A percentile compares a stretch with the other conserved stretches of the same genome.
Conservation (phyloP, 441 rosid species). For the Eutrema salsugineum region DNA sequence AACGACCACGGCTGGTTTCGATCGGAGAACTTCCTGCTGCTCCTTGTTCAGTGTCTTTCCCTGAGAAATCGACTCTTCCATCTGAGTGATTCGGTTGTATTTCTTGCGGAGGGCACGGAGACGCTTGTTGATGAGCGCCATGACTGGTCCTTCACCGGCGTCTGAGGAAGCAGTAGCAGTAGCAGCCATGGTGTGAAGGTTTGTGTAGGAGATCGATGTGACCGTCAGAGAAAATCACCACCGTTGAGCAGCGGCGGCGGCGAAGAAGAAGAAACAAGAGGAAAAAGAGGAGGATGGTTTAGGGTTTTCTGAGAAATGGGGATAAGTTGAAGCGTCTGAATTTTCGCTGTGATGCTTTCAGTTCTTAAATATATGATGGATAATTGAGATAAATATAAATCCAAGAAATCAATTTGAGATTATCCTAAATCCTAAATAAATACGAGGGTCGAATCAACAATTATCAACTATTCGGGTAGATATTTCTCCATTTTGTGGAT, state of each 20-base stretch:
- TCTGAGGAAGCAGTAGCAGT: constrained; percentile 37
- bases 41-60: constrained; percentile 81
- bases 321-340: constrained; percentile 20
- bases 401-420: not conserved
- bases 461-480: not conserved
- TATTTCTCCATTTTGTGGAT: not conserved
- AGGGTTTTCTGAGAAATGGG: constrained; percentile 22
- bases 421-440: not conserved
- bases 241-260: constrained; percentile 25
- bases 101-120: constrained; percentile 91
- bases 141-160: constrained; percentile 72
- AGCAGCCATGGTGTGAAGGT: constrained; percentile 39
- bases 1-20: constrained; percentile 62
- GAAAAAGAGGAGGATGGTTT: not conserved
- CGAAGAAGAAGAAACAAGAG: not conserved
- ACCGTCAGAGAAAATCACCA: constrained; percentile 9
- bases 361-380: not conserved
- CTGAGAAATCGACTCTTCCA: constrained; percentile 77
- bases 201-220: not conserved
- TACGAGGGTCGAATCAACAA: not conserved
- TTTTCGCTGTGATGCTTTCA: not conserved
- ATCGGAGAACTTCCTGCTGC: constrained; percentile 79
- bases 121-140: constrained; percentile 81
- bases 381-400: not conserved
- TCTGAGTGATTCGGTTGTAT: constrained; percentile 65